Base-by-base conservation (phyloP, 2,329 filamentous ascomycete genomes). In the Diaporthe citriasiana region DNA sequence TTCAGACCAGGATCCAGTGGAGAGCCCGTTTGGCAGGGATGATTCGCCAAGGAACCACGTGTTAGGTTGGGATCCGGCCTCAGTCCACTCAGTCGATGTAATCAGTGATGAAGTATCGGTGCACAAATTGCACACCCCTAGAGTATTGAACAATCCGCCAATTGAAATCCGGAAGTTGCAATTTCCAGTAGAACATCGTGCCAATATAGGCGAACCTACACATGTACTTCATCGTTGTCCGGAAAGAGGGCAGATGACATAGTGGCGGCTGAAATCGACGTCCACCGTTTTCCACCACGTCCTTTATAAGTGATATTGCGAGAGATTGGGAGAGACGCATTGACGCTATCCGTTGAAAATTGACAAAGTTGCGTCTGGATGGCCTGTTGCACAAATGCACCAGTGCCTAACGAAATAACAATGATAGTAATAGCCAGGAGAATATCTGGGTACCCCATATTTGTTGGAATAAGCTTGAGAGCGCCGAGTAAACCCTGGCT, bases 1-100 rank as follows among this genome's bases (percentile, higher is more conserved):
- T n/a, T n/a, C n/a, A n/a, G n/a, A n/a, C n/a, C n/a, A 35, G 6
- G 8, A 3, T 5, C 13, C 2, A 27, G 3, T n/a, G 0, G 13
- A 10, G 35, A 42, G 27, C 25, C 13, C 38, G 19, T 42, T 60
- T 2, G 57, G 57, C 12, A 60, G n/a, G 35, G 35, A n/a, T n/a
- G n/a, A n/a, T n/a, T n/a, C n/a, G n/a, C n/a, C n/a, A n/a, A n/a
- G n/a, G n/a, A n/a, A n/a, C n/a, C n/a, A n/a, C n/a, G n/a, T n/a
- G n/a, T n/a, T n/a, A n/a, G n/a, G n/a, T n/a, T n/a, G n/a, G n/a
- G n/a, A n/a, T n/a, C n/a, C n/a, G n/a, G n/a, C n/a, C n/a, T n/a
- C n/a, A n/a, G 19, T n/a, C 33, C 33, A n/a, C 1, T 8, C 33
- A 17, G 55, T 38, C 35, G 56, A 59, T n/a, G 12, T 27, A 9